These are phyloP conservation scores for Aphanomyces cochlioides DNA, from an alignment of 352 stramenopile species.

Conservation along the genomic window DNA sequence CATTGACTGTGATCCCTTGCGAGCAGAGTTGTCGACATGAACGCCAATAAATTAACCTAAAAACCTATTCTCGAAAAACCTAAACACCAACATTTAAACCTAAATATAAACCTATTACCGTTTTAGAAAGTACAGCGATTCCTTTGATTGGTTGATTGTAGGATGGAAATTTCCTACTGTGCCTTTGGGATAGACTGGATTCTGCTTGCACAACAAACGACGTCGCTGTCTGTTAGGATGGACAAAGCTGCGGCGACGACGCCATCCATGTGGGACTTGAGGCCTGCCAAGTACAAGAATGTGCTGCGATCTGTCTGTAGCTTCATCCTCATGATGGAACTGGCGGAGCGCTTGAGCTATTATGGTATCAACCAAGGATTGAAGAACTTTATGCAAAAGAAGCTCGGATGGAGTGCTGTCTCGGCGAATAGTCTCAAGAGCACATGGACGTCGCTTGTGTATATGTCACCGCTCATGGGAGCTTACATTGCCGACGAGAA, in stretches of 20 bases:
- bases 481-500: slow-evolving; percentile 85
- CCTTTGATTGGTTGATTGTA: no score
- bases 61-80: no score
- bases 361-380: slow-evolving; percentile 86
- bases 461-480: slow-evolving; percentile 72
- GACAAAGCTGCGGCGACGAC: slow-evolving; percentile 1
- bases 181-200: no score
- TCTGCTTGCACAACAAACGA: no score
- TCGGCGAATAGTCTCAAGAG: slow-evolving; percentile 85
- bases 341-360: slow-evolving; percentile 79
- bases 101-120: no score
- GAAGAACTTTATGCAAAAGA: slow-evolving; percentile 81
- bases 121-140: no score
- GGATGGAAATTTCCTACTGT: no score
- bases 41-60: no score
- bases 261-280: slow-evolving; percentile 22
- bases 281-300: slow-evolving; percentile 62
- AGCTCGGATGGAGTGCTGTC: slow-evolving; percentile 64
- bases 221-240: not conserved
- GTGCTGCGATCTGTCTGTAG: slow-evolving; percentile 79
- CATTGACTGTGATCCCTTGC: no score
- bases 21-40: no score
- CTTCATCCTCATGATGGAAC: slow-evolving; percentile 85
- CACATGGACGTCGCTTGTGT: slow-evolving; percentile 85
- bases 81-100: no score